Percentiles rank a stretch among this genome's conserved stretches.
These are phyloP conservation scores for Pseudomonodictys pantanalensis DNA, from an alignment of 495 filamentous ascomycete genomes.

Conservation along the genomic window DNA sequence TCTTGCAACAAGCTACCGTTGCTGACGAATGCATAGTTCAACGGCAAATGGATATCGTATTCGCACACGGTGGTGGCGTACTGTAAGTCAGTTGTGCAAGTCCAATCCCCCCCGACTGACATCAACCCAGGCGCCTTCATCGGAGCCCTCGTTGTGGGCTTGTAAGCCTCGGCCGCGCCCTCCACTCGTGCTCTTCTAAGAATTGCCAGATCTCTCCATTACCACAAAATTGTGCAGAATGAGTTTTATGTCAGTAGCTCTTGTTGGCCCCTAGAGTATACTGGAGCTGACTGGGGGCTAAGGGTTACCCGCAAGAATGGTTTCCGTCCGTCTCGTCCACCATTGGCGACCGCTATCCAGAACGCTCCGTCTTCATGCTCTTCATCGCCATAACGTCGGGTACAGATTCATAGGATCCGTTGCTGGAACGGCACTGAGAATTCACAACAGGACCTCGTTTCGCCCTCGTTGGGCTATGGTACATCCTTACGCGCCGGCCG, in stretches of 20 bases:
- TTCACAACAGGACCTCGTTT: conserved; percentile 72
- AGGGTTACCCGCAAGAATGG: conserved; percentile 96
- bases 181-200: conserved; percentile 14
- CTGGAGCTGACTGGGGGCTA: not conserved
- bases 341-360: conserved; percentile 98
- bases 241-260: conserved; percentile 69
- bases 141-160: conserved; percentile 81
- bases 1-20: conserved; percentile 23
- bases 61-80: conserved; percentile 82
- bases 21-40: conserved; percentile 52
- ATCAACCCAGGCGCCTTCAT: conserved; percentile 69
- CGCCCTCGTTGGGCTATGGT: conserved; percentile 87
- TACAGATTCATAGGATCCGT: conserved; percentile 35
- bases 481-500: conserved; percentile 75
- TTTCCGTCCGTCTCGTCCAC: conserved; percentile 97
- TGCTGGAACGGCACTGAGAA: conserved; percentile 1
- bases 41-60: conserved; percentile 90
- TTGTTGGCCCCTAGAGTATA: not conserved
- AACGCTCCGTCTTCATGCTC: conserved; percentile 92
- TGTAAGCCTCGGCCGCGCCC: conserved; percentile 40
- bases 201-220: conserved; percentile 64
- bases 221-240: conserved; percentile 95
- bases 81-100: conserved; percentile 41
- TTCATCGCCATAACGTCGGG: conserved; percentile 96
- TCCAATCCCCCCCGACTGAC: not conserved